Evolutionary conservation across 192 early-diverging fungal genomes (phyloP).

Genomic region (Dissophora ornata): DNA sequence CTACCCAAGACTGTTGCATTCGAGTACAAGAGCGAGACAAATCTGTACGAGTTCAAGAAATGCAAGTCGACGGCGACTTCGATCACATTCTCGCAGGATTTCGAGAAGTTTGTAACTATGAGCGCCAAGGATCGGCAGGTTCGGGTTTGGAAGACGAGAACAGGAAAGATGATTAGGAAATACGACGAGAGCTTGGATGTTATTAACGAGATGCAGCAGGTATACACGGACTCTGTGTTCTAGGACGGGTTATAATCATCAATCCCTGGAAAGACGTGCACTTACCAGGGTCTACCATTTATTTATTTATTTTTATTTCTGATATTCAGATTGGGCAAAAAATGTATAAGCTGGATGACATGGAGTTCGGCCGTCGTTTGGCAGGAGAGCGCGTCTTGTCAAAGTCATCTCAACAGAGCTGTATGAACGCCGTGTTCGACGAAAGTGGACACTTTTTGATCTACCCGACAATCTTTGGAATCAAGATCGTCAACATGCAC

Average conservation of each 20-base stretch:
- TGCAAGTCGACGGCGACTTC: slow-evolving; percentile 81
- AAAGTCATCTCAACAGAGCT: slow-evolving; percentile 72
- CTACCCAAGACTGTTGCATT: slow-evolving; percentile 76
- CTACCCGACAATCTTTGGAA: slow-evolving; percentile 93
- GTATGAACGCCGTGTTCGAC: slow-evolving; percentile 91
- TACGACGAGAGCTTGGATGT: slow-evolving; percentile 91
- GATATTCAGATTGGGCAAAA: slow-evolving; percentile 72
- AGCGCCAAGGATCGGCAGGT: slow-evolving; percentile 85
- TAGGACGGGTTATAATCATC: neutral
- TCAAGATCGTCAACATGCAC: slow-evolving; percentile 91
- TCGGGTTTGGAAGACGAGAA: slow-evolving; percentile 83
- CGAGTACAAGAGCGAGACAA: slow-evolving; percentile 92
- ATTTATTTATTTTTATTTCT: slow-evolving; percentile 1
- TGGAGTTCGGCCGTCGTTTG: slow-evolving; percentile 97
- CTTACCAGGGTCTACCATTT: neutral
- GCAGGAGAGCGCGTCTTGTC: slow-evolving; percentile 90
- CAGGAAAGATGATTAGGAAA: slow-evolving; percentile 89
- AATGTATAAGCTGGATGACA: slow-evolving; percentile 88
- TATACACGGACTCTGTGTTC: neutral
- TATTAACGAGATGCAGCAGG: slow-evolving; percentile 89
- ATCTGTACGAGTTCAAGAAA: slow-evolving; percentile 98
- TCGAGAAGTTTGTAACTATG: slow-evolving; percentile 87
- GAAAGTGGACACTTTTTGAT: slow-evolving; percentile 89
- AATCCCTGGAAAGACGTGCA: too few species aligned
- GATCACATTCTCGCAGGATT: slow-evolving; percentile 85